Conservation (phyloP, 768 basidiomycete species). For the Pleurotus ostreatus region DNA sequence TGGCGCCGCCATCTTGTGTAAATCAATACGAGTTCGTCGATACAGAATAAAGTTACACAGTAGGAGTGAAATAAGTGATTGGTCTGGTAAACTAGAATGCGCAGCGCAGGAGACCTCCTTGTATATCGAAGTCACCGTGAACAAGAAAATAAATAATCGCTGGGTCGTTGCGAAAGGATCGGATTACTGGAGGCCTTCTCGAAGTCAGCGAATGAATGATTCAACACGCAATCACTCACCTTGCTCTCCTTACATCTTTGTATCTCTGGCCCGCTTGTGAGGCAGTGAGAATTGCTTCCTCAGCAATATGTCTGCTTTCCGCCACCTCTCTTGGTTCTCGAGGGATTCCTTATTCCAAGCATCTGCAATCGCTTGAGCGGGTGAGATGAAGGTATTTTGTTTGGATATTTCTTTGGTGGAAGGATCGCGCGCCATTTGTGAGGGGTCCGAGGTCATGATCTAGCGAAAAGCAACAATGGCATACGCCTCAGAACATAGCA, state of each 20-base stretch:
- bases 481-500: slow-evolving; percentile 25
- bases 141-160: not conserved
- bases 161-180: not conserved
- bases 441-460: slow-evolving; percentile 34
- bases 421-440: slow-evolving; percentile 11
- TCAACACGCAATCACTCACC: not conserved
- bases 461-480: slow-evolving; percentile 27
- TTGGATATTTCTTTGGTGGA: slow-evolving; percentile 23
- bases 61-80: no score
- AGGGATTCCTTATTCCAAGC: slow-evolving; percentile 63
- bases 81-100: no score
- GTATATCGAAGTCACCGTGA: no score
- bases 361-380: slow-evolving; percentile 62
- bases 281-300: slow-evolving; percentile 6
- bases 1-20: no score
- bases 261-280: slow-evolving; percentile 2
- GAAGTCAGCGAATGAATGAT: not conserved
- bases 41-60: no score
- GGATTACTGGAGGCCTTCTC: not conserved
- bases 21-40: no score
- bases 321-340: slow-evolving; percentile 60
- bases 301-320: slow-evolving; percentile 26
- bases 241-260: slow-evolving; percentile 1
- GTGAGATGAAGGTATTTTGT: slow-evolving; percentile 34
- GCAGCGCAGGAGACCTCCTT: no score